These are phyloP conservation scores for Talinum fruticosum DNA, from an alignment of 148 eudicot genomes.

Conservation along the genomic window DNA sequence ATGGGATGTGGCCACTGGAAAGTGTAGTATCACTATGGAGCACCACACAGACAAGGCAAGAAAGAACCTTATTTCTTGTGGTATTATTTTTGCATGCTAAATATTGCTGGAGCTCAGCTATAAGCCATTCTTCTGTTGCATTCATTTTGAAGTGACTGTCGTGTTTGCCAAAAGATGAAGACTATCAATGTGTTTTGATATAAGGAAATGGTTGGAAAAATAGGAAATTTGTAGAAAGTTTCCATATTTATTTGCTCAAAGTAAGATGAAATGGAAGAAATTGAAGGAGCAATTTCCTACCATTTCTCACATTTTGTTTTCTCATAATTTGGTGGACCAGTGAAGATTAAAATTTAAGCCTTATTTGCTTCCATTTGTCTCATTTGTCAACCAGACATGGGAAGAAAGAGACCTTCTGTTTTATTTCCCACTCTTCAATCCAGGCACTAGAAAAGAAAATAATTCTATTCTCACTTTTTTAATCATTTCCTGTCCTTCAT, in stretches of 20 bases:
- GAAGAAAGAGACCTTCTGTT: too few species aligned
- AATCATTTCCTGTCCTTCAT: too few species aligned
- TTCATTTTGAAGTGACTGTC: background rate
- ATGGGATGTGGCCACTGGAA: slow-evolving; percentile 84
- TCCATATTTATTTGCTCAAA: background rate
- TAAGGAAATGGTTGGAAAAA: background rate
- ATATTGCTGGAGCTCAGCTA: slow-evolving; percentile 4
- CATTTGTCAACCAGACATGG: too few species aligned
- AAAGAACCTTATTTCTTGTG: slow-evolving; percentile 3
- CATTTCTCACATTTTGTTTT: background rate
- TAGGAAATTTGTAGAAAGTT: background rate
- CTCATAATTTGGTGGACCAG: background rate
- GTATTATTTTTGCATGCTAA: background rate
- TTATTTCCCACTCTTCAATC: too few species aligned
- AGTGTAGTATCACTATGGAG: slow-evolving; percentile 80
- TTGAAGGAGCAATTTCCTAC: background rate
- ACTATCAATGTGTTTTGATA: background rate
- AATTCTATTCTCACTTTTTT: too few species aligned
- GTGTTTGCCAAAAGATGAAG: background rate
- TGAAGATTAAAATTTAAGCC: background rate
- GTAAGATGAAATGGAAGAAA: background rate
- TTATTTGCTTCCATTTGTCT: too few species aligned
- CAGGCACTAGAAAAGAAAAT: too few species aligned
- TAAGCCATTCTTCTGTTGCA: background rate
- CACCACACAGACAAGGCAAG: slow-evolving; percentile 91